Conservation (phyloP, 768 basidiomycete species). For the Tulasnella sp. region DNA sequence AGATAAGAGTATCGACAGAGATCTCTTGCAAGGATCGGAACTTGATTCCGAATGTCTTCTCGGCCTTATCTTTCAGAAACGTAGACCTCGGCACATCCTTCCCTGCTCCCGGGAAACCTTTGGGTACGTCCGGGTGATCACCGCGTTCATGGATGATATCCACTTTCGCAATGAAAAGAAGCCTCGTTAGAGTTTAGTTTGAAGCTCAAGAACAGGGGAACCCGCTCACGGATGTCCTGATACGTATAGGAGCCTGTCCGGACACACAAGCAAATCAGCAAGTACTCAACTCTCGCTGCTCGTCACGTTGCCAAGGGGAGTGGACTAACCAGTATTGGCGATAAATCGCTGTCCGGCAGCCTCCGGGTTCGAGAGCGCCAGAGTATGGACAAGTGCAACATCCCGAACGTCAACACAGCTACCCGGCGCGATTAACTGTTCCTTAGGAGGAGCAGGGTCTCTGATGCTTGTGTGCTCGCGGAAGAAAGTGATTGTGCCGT, state of each 20-base stretch:
- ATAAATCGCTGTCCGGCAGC: slow-evolving; percentile 18
- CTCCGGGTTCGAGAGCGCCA: slow-evolving; percentile 14
- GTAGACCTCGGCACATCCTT: neutral
- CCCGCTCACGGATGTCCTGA: slow-evolving; percentile 11
- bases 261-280: too few species aligned
- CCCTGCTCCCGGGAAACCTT: slow-evolving; percentile 10
- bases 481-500: slow-evolving; percentile 21
- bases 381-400: slow-evolving; percentile 20
- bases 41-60: slow-evolving; percentile 10
- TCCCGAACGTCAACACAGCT: slow-evolving; percentile 24
- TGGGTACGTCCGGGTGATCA: slow-evolving; percentile 8
- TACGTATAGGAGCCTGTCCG: slow-evolving; percentile 8
- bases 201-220: neutral
- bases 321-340: neutral
- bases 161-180: too few species aligned
- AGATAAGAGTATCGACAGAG: neutral
- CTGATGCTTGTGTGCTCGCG: neutral
- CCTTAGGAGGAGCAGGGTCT: slow-evolving; percentile 12
- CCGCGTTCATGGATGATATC: neutral
- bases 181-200: neutral
- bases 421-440: neutral
- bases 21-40: neutral
- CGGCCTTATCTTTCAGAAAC: neutral
- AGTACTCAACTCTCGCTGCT: too few species aligned
- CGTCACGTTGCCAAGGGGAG: neutral